phyloP scores from a whole-genome alignment of 2,329 filamentous ascomycete species.

The Whalleya microplaca region DNA sequence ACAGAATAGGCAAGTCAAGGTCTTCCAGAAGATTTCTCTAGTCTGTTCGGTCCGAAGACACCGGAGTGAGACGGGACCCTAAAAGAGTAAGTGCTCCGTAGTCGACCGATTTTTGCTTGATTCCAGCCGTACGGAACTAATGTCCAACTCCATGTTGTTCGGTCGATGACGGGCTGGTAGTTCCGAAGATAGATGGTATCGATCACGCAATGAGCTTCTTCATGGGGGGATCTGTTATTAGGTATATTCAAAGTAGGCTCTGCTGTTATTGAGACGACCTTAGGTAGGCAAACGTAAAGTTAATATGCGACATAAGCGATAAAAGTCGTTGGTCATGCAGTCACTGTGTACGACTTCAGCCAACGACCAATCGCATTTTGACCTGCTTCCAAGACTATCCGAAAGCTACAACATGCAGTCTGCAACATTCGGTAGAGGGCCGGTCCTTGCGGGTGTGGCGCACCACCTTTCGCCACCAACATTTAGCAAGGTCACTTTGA shows the following conservation, averaged over 20 bases:
- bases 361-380: not conserved
- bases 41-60: not conserved
- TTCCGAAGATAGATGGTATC: not conserved
- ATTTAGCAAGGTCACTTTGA: slow-evolving; percentile 20
- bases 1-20: not conserved
- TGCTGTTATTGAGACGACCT: too few species aligned
- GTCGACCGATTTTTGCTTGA: not conserved
- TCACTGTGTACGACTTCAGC: too few species aligned
- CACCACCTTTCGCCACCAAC: slow-evolving; percentile 18
- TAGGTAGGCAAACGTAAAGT: too few species aligned
- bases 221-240: too few species aligned
- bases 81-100: slow-evolving; percentile 4
- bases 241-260: too few species aligned
- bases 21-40: not conserved
- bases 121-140: slow-evolving; percentile 14
- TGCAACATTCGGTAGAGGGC: not conserved
- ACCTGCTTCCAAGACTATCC: not conserved
- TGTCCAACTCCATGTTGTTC: slow-evolving; percentile 6
- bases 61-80: slow-evolving; percentile 3
- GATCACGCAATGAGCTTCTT: not conserved
- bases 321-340: not conserved
- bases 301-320: too few species aligned
- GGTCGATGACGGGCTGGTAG: slow-evolving; percentile 15
- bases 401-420: not conserved
- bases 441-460: slow-evolving; percentile 1